Percentiles rank a stretch among this genome's conserved stretches.
Conservation (phyloP, 1,284 basidiomycete genomes). For the Ganoderma lucidum region DNA sequence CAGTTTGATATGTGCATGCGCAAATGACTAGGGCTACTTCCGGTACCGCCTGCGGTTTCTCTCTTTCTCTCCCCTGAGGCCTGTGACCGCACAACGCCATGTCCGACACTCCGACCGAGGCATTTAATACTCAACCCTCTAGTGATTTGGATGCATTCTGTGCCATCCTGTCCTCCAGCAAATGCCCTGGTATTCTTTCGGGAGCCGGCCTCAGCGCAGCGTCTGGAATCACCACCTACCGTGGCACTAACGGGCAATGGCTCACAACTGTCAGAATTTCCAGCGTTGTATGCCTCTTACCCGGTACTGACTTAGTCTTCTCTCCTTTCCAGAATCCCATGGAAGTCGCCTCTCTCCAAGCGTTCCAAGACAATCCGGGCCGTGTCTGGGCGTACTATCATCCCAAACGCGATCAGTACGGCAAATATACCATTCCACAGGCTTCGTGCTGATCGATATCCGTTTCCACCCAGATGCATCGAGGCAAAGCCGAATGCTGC, state of each 20-base stretch:
- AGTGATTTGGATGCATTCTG: conserved; percentile 8
- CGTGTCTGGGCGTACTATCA: conserved; percentile 53
- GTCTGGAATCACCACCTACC: conserved; percentile 9
- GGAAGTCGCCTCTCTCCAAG: conserved; percentile 10
- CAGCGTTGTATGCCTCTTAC: not conserved
- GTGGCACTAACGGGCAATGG: conserved; percentile 7
- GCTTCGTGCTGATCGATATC: too few species aligned
- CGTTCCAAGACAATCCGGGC: conserved; percentile 39
- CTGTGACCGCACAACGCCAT: too few species aligned
- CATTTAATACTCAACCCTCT: not conserved
- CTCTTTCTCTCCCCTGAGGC: too few species aligned
- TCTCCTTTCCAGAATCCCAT: conserved; percentile 1
- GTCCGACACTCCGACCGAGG: too few species aligned
- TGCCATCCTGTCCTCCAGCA: not conserved
- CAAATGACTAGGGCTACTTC: too few species aligned
- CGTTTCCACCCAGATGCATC: conserved; percentile 8
- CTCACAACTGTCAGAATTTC: conserved; percentile 1
- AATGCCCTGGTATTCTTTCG: not conserved
- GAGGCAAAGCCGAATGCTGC: conserved; percentile 45
- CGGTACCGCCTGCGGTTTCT: too few species aligned
- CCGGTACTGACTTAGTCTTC: not conserved
- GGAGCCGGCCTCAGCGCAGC: conserved; percentile 5
- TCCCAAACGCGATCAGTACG: conserved; percentile 32
- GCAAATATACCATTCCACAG: conserved; percentile 33
- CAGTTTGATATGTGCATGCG: too few species aligned